These are phyloP conservation scores for Mycena vulgaris DNA, from an alignment of 768 basidiomycete genomes.

Conservation along the genomic window DNA sequence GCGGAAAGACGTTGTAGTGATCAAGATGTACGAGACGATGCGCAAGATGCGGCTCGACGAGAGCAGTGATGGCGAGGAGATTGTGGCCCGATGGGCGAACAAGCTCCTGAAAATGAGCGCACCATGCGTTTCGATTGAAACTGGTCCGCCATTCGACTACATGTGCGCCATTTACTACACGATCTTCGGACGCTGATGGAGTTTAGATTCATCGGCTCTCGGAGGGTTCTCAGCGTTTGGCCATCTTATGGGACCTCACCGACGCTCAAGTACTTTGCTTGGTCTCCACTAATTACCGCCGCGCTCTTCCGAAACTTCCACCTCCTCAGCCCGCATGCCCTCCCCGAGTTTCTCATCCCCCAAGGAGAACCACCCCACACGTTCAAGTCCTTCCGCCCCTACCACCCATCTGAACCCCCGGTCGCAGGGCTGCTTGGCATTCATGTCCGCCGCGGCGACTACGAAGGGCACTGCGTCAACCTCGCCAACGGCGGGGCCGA, in stretches of 20 bases:
- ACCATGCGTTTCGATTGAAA: conserved; percentile 15
- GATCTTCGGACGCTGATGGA: background rate
- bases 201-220: conserved; percentile 11
- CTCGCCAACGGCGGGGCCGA: conserved; percentile 51
- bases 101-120: conserved; percentile 2
- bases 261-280: conserved; percentile 26
- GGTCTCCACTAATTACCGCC: conserved; percentile 27
- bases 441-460: conserved; percentile 69
- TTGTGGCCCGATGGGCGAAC: conserved; percentile 12
- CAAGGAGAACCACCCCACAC: background rate
- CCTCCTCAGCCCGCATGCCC: background rate
- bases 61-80: background rate
- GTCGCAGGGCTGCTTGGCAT: conserved; percentile 60
- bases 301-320: conserved; percentile 19
- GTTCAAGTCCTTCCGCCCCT: conserved; percentile 15
- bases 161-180: conserved; percentile 1
- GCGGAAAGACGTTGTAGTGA: background rate
- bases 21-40: conserved; percentile 2
- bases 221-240: conserved; percentile 22
- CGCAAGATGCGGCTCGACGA: background rate
- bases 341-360: background rate
- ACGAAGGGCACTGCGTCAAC: conserved; percentile 56
- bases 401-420: conserved; percentile 17
- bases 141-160: conserved; percentile 11
- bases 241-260: conserved; percentile 16